phyloP scores from a whole-genome alignment of 495 filamentous ascomycete species.

The Emericellopsis terricola region DNA sequence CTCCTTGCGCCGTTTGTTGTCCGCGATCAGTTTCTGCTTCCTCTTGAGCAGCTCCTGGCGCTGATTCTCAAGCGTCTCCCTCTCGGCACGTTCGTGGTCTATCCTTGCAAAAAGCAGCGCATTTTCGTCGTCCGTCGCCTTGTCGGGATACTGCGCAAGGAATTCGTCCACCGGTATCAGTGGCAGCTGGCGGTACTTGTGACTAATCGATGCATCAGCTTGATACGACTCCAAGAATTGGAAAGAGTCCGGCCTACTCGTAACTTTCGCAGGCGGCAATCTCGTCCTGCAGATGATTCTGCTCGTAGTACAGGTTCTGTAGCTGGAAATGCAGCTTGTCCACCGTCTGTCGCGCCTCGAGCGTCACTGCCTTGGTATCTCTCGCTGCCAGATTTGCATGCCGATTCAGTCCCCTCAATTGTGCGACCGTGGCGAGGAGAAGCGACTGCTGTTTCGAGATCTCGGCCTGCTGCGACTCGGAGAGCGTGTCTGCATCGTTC shows the following conservation, averaged over 20 bases:
- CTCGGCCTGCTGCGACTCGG: slow-evolving; percentile 36
- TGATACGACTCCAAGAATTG: not conserved
- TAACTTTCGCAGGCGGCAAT: slow-evolving; percentile 83
- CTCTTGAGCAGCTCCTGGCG: slow-evolving; percentile 72
- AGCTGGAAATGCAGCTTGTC: slow-evolving; percentile 81
- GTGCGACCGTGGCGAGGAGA: slow-evolving; percentile 60
- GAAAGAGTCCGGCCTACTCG: slow-evolving; percentile 41
- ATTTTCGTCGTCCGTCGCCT: slow-evolving; percentile 48
- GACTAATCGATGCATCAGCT: too few species aligned
- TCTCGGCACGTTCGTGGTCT: slow-evolving; percentile 72
- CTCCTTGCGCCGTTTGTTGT: slow-evolving; percentile 90
- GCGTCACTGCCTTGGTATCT: slow-evolving; percentile 71
- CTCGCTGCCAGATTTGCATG: slow-evolving; percentile 63
- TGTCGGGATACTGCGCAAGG: slow-evolving; percentile 57
- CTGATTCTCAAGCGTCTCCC: slow-evolving; percentile 72
- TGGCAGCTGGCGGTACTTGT: slow-evolving; percentile 72
- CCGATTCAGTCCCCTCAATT: slow-evolving; percentile 68
- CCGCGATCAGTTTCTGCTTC: slow-evolving; percentile 80
- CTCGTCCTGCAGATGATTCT: slow-evolving; percentile 75
- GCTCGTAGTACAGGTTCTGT: slow-evolving; percentile 94
- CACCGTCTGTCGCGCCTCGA: slow-evolving; percentile 76
- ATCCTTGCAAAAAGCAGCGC: slow-evolving; percentile 82
- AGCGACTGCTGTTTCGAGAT: slow-evolving; percentile 63
- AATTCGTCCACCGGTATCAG: slow-evolving; percentile 74
- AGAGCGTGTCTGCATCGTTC: slow-evolving; percentile 15